phyloP scores from a whole-genome alignment of 2,329 filamentous ascomycete genomes.

The Thielaviopsis populi region DNA sequence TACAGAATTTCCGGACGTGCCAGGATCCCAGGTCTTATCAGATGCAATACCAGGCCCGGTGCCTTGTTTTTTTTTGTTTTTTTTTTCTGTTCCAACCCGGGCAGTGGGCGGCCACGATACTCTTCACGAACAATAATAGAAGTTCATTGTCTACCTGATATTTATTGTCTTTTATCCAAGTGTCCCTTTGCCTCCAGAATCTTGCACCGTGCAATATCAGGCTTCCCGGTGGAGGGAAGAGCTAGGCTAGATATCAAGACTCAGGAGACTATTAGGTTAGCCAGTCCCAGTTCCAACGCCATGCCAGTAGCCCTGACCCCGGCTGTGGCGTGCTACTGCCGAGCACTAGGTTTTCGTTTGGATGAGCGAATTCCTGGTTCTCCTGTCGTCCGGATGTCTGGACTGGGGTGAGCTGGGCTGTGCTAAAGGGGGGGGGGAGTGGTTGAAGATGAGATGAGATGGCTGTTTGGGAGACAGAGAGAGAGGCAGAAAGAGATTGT shows the following conservation, averaged over 20 bases:
- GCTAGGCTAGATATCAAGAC: not conserved
- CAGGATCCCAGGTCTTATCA: conserved; percentile 11
- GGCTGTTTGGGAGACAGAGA: too few species aligned
- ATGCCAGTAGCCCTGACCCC: not conserved
- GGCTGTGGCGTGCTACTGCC: not conserved
- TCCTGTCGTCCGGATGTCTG: not conserved
- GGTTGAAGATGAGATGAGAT: too few species aligned
- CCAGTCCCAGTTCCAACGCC: not conserved
- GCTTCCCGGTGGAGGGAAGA: not conserved
- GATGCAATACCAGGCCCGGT: not conserved
- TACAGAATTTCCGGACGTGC: conserved; percentile 6
- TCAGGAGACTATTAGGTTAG: not conserved
- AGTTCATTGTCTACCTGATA: not conserved
- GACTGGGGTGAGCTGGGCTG: not conserved
- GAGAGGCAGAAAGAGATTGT: too few species aligned
- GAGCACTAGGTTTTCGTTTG: not conserved
- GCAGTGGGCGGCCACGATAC: not conserved
- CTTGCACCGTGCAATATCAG: not conserved
- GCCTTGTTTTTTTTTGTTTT: not conserved
- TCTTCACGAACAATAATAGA: not conserved
- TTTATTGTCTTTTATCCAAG: not conserved
- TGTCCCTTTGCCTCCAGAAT: not conserved
- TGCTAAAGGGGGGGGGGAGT: too few species aligned
- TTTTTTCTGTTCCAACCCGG: not conserved
- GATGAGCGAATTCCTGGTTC: not conserved